Evolutionary conservation across 78 protist species (phyloP).

Genomic region (Dictyostelium capitatum): DNA sequence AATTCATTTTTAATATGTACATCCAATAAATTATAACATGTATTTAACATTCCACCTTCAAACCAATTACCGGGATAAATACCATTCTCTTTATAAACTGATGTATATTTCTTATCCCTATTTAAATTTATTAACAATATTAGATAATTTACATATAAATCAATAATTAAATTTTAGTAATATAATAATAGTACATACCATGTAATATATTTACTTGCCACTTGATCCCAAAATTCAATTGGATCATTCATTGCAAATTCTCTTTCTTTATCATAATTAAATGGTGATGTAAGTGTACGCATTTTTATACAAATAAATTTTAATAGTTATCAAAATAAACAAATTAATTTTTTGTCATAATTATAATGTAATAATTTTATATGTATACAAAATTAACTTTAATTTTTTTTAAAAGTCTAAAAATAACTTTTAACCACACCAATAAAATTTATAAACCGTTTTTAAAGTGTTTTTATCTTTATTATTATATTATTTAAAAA

Average conservation of each 20-base stretch:
- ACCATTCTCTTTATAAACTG: conserved; percentile 14
- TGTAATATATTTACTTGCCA: neutral
- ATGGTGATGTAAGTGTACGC: neutral
- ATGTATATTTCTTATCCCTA: neutral
- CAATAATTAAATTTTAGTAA: neutral
- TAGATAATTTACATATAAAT: no score
- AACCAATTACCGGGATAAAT: conserved; percentile 85
- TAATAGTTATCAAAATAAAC: no score
- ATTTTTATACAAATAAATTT: no score
- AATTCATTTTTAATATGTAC: neutral
- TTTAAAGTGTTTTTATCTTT: no score
- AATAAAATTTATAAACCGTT: no score
- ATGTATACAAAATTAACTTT: no score
- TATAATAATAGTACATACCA: neutral
- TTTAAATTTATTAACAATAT: neutral
- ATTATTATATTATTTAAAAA: no score
- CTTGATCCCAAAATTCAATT: conserved; percentile 14
- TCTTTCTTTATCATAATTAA: conserved; percentile 7
- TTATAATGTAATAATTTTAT: no score
- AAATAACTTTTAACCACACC: no score
- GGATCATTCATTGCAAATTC: neutral
- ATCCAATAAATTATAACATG: conserved; percentile 86
- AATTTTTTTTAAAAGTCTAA: no score
- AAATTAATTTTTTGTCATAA: no score
- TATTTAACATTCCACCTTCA: conserved; percentile 85